These are phyloP conservation scores for Endothia cerciana DNA, from an alignment of 2,329 filamentous ascomycete species.

Conservation along the genomic window DNA sequence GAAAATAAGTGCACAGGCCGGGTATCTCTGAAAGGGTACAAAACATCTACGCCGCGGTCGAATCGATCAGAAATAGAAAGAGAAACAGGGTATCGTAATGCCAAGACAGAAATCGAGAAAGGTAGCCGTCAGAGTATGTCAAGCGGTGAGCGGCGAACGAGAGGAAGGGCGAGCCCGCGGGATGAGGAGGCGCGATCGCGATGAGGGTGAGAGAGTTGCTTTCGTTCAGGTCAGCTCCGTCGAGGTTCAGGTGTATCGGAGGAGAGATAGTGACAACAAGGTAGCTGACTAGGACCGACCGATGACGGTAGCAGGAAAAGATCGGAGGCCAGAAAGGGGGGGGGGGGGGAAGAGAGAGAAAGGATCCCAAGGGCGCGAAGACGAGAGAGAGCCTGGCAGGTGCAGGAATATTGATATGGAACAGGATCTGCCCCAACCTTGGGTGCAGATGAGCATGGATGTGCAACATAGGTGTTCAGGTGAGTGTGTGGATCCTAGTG, in stretches of 20 bases:
- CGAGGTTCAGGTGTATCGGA: not conserved
- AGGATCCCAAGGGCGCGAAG: slow-evolving; percentile 20
- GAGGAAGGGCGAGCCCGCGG: slow-evolving; percentile 1
- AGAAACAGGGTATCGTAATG: slow-evolving; percentile 15
- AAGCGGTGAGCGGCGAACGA: slow-evolving; percentile 5
- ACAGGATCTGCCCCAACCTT: slow-evolving; percentile 26
- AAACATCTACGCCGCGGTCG: slow-evolving; percentile 8
- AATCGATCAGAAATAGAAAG: slow-evolving; percentile 15
- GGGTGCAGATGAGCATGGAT: slow-evolving; percentile 23
- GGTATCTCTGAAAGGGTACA: slow-evolving; percentile 26
- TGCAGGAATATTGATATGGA: slow-evolving; percentile 29
- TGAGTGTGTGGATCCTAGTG: slow-evolving; percentile 23
- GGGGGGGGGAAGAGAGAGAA: slow-evolving; percentile 7
- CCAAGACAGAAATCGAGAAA: slow-evolving; percentile 13
- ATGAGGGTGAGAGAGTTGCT: slow-evolving; percentile 11
- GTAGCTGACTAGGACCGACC: slow-evolving; percentile 23
- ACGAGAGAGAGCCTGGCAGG: slow-evolving; percentile 22
- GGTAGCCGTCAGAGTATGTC: slow-evolving; percentile 6
- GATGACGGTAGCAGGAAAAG: slow-evolving; percentile 13
- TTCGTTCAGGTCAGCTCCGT: not conserved
- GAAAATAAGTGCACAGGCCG: slow-evolving; percentile 9
- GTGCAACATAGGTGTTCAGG: slow-evolving; percentile 11
- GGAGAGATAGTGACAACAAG: not conserved
- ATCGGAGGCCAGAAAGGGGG: slow-evolving; percentile 11
- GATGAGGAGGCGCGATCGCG: slow-evolving; percentile 7